Evolutionary conservation across 371 early-diverging fungal genomes (phyloP).

Genomic region (Mucor plumbeus): DNA sequence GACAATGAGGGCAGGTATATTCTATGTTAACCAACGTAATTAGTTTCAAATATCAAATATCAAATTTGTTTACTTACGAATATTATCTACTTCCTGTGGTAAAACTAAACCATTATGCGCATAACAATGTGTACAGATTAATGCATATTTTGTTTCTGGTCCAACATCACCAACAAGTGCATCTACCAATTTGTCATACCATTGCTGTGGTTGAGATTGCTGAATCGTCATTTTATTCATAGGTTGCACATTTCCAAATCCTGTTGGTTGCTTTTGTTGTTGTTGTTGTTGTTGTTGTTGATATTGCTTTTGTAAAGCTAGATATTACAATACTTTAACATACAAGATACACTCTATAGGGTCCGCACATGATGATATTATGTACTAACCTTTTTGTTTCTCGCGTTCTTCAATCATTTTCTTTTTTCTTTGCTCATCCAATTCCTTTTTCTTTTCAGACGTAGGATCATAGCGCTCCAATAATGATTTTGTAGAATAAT

Average conservation of each 20-base stretch:
- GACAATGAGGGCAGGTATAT: slow-evolving; percentile 22
- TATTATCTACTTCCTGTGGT: slow-evolving; percentile 72
- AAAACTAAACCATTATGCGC: slow-evolving; percentile 90
- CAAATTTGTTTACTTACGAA: slow-evolving; percentile 52
- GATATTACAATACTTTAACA: neutral
- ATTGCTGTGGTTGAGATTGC: slow-evolving; percentile 29
- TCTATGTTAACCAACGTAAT: slow-evolving; percentile 8
- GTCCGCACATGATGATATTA: neutral
- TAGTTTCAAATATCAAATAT: neutral
- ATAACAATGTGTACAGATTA: slow-evolving; percentile 87
- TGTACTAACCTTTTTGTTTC: slow-evolving; percentile 2
- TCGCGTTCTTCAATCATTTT: slow-evolving; percentile 7
- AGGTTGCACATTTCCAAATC: no score
- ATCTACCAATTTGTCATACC: slow-evolving; percentile 86
- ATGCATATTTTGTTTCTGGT: slow-evolving; percentile 82
- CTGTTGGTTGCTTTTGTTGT: no score
- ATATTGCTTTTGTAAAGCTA: neutral
- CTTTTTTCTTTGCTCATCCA: slow-evolving; percentile 9
- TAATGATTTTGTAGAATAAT: slow-evolving; percentile 85
- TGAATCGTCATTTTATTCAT: neutral
- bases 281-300: neutral
- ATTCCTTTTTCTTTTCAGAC: slow-evolving; percentile 20
- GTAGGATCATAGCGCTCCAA: slow-evolving; percentile 83
- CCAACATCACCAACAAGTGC: slow-evolving; percentile 85
- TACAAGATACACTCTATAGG: neutral